Base-by-base conservation (phyloP, 352 stramenopile genomes). In the Thalassiosira hispida region DNA sequence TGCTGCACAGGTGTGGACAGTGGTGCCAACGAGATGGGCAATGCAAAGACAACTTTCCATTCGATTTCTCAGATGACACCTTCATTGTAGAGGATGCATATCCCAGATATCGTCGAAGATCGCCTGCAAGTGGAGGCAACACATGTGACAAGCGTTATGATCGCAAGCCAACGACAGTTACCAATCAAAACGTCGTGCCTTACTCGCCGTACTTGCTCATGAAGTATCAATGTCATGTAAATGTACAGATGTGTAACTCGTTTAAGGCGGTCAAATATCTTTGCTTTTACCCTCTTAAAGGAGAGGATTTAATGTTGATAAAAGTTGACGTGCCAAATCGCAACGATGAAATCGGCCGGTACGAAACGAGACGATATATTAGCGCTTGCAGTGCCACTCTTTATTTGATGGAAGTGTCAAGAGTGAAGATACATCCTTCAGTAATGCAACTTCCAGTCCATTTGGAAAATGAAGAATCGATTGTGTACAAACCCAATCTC, bases 241-340 rank as follows among this genome's bases (percentile, higher is more conserved):
- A 92, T 60, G 73, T 94, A 5, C 81, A 94, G 92, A 1, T 90
- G 86, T 59, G 64, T 55, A 0, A 73, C n/a, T 35, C 67, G n/a
- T 67, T 85, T 20, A 53, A 27, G 4, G 79, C 84, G 0, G 27
- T 92, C 29, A 93, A 93, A 73, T 93, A 94, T 61, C 40, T 95
- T 0, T 88, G 89, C 80, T 84, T 90, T 55, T 94, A 95, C 49
- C 74, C 92, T 1, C 91, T 90, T 75, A 94, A 91, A 67, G 83
- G 89, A 1, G 60, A 77, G 2, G 86, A 94, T 31, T 69, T 12
- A 31, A 66, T 69, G 5, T 42, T 49, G 40, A 49, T 12, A 20
- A 78, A 59, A 18, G 6, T 79, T 2, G 75, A 66, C 47, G n/a
- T 14, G 0, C 16, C 35, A 25, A 31, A 79, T 44, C 8, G 7